Conservation (phyloP, 805 yeast genomes). For the Blastobotrys attinorum region DNA sequence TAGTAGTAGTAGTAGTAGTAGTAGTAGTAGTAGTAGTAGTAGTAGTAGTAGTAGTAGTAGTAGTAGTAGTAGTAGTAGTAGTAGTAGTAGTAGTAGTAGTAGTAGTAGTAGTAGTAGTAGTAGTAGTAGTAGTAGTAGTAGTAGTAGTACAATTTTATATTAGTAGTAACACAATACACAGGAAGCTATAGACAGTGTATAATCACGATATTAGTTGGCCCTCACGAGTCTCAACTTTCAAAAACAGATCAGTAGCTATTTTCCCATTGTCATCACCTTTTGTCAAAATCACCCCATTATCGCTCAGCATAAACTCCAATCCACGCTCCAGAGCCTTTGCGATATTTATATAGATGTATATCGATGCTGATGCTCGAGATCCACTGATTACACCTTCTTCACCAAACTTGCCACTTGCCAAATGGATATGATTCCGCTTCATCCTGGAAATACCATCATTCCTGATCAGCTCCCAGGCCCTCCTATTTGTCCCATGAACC, state of each 20-base stretch:
- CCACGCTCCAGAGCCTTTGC: slow-evolving; percentile 38
- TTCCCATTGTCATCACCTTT: slow-evolving; percentile 52
- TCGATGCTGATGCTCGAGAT: slow-evolving; percentile 49
- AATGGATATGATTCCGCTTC: slow-evolving; percentile 80
- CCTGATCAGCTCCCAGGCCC: slow-evolving; percentile 42
- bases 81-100: too few species aligned
- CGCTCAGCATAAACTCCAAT: slow-evolving; percentile 50
- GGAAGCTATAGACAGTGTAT: too few species aligned
- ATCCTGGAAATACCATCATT: slow-evolving; percentile 56
- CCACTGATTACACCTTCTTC: slow-evolving; percentile 57
- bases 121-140: too few species aligned
- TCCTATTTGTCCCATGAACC: slow-evolving; percentile 71
- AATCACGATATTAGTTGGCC: too few species aligned
- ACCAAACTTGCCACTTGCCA: slow-evolving; percentile 54
- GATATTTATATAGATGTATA: slow-evolving; percentile 57
- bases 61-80: too few species aligned
- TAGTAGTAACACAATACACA: too few species aligned
- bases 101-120: too few species aligned
- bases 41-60: too few species aligned
- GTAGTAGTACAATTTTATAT: too few species aligned
- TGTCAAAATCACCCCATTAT: slow-evolving; percentile 68
- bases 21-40: too few species aligned
- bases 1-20: too few species aligned
- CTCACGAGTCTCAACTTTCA: slow-evolving; percentile 31
- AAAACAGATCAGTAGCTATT: slow-evolving; percentile 39